Evolutionary conservation across 805 yeast species (phyloP), one percentile per base, ranked within the genome.

Genomic region (Kuraishia capsulata): DNA sequence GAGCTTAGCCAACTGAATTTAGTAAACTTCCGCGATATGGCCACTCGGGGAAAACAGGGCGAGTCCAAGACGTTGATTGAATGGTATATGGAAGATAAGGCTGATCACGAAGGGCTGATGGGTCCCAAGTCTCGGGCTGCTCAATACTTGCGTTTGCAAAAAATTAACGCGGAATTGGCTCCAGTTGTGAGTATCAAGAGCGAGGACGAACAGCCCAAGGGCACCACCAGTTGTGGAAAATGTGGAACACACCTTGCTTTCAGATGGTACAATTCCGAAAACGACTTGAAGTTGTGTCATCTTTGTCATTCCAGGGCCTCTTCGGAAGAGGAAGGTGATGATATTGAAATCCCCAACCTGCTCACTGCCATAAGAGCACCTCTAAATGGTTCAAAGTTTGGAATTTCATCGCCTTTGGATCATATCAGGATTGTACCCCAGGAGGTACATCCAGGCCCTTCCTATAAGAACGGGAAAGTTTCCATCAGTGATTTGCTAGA

Each of bases 21-120:
- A 1, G 39, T 35, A 13, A 36, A 42, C 4, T 43, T 65, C n/a
- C 52, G 52, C 34, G 36, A 51, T 2, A 42, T 67, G 37, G 45
- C 64, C 26, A 39, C 50, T 3, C 36, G 44, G 4, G 73, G 60
- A n/a, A 62, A 49, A 42, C 39, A 62, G 43, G 51, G 35, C 16
- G 46, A 45, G 31, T 5, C 13, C 13, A 28, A 28, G 31, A 28
- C 17, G 8, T 6, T 28, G 17, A 14, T 28, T 17, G 31, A 28
- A 13, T 28, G 31, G 31, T 8, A 5, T 13, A 8, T 28, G 17
- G 17, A 28, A 6, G 31, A 28, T 8, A 28, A 28, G 17, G 14
- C 26, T 11, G 26, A 11, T 13, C 6, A 6, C 31, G 17, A 13
- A 13, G 14, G 14, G 8, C 17, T 17, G 17, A 28, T 5, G 17